Conservation (phyloP, 2,329 filamentous ascomycete species). For the Corinectria fuckeliana region DNA sequence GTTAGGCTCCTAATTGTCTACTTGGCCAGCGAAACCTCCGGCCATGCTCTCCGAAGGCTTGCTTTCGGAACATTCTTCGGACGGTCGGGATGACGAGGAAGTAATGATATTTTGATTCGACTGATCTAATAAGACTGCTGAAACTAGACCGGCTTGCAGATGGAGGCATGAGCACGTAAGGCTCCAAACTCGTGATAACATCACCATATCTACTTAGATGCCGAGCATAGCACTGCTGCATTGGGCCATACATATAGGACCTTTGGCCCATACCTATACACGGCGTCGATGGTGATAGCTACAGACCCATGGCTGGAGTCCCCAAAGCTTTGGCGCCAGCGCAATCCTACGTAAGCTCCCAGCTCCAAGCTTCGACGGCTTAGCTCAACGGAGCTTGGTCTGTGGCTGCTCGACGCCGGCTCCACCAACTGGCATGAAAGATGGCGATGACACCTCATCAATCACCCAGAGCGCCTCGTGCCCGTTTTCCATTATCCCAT, state of each 20-base stretch:
- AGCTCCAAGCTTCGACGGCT: slow-evolving; percentile 17
- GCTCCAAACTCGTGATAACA: background rate
- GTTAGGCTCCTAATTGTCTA: slow-evolving; percentile 38
- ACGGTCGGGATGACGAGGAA: background rate
- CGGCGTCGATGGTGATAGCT: background rate
- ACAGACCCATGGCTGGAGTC: slow-evolving; percentile 9
- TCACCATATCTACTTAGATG: background rate
- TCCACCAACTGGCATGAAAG: slow-evolving; percentile 27
- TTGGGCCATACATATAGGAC: too few relatives aligned
- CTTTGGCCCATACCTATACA: background rate
- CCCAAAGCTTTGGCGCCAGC: slow-evolving; percentile 9
- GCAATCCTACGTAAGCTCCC: background rate
- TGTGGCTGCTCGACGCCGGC: slow-evolving; percentile 27
- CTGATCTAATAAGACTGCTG: background rate
- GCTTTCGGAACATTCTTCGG: background rate
- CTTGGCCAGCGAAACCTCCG: slow-evolving; percentile 29
- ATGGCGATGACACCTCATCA: slow-evolving; percentile 19
- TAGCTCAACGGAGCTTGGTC: slow-evolving; percentile 9
- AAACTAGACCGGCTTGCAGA: background rate
- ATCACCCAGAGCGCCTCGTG: background rate
- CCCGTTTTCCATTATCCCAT: background rate
- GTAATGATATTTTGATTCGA: background rate
- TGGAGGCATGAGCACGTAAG: background rate
- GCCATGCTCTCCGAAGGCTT: too few relatives aligned
- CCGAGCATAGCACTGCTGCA: background rate